phyloP scores from a whole-genome alignment of 164 flowering plant genomes.

The Aristolochia contorta region DNA sequence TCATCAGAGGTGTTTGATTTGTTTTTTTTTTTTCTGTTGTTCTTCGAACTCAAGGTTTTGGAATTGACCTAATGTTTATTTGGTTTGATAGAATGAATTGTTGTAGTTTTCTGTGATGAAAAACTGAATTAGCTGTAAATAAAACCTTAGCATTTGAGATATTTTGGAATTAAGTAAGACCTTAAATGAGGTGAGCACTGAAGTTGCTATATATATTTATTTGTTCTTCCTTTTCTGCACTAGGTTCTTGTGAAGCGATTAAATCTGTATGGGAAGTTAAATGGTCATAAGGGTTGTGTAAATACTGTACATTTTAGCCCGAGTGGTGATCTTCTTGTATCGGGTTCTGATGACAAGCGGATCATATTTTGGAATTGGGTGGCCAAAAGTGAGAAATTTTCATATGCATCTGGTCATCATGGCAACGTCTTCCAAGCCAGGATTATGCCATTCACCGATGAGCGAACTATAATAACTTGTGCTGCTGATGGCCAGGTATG shows the following conservation, averaged over 20 bases:
- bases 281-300: constrained; percentile 61
- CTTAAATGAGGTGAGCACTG: neutral
- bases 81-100: neutral
- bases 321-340: constrained; percentile 49
- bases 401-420: constrained; percentile 49
- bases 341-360: constrained; percentile 66
- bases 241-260: constrained; percentile 39
- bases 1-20: neutral
- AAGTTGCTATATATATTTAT: neutral
- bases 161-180: neutral
- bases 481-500: constrained; percentile 72
- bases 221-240: constrained; percentile 6
- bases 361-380: constrained; percentile 61
- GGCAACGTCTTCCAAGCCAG: constrained; percentile 55
- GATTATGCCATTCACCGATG: constrained; percentile 62
- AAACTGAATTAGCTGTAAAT: too few species aligned
- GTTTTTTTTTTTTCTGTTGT: neutral
- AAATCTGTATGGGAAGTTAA: constrained; percentile 36
- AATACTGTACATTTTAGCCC: constrained; percentile 58
- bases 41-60: neutral
- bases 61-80: neutral
- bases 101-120: neutral
- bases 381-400: constrained; percentile 19
- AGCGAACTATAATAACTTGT: constrained; percentile 50
- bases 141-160: too few species aligned